Evolutionary conservation across 768 basidiomycete species (phyloP), one percentile per base, ranked within the genome.

Genomic region (Boletus edulis): DNA sequence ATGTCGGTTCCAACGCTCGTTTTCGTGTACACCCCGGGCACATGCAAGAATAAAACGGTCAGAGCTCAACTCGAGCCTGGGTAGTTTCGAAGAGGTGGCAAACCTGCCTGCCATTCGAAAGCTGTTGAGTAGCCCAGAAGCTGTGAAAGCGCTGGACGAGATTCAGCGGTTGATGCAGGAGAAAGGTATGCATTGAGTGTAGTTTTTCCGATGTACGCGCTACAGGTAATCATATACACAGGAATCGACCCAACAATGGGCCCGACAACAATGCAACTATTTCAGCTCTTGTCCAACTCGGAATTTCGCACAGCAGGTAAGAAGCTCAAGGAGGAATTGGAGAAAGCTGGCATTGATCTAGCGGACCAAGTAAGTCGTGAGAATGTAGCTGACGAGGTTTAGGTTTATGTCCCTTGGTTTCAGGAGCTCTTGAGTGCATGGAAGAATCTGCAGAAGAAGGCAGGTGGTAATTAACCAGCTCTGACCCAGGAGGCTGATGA

Each of bases 301-400:
- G 81, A 81, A 54, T 85, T 87, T 54, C 73, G 79, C 52, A 72
- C 68, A 40, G 79, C 76, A 24, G 74, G 78, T 31, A 72, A 73
- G 58, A 71, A 69, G 39, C 72, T 85, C 7, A 70, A 74, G 48
- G 74, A 75, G 14, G 83, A 81, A 53, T 65, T 87, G 56, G 64
- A 79, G 49, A 82, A 81, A 34, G 82, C 83, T 20, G 87, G 84
- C 6, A 65, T 89, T n/a, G 80, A 87, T 63, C 51, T 85, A 35
- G 68, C 67, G 35, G 78, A 81, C 45, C 76, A 81, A 69, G 86
- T 85, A 59, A 50, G 77, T 56, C 27, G 32, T 18, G 39, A 31
- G 18, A 15, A 34, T 35, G 17, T 39, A n/a, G 5, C 51, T 15
- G 15, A 22, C 22, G 41, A 42, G 20, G 17, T 22, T 14, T 32